phyloP scores from a whole-genome alignment of 2,329 filamentous ascomycete species.

The Diplodia intermedia region DNA sequence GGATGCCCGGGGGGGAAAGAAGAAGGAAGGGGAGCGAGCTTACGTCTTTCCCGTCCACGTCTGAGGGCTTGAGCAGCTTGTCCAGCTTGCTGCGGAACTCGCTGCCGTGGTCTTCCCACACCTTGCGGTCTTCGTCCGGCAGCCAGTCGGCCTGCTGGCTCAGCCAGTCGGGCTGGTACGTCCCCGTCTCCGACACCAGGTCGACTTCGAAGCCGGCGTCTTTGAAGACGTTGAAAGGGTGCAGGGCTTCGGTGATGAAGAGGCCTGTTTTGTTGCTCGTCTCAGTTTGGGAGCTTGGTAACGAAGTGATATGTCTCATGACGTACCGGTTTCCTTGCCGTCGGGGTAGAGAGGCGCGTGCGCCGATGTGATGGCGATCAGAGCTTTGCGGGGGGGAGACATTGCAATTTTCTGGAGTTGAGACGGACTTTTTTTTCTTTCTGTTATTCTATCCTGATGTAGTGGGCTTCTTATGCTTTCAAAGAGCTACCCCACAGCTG shows the following conservation, averaged over 20 bases:
- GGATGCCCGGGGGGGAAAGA: background rate
- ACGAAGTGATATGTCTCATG: background rate
- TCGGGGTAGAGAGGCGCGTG: slow-evolving; percentile 47
- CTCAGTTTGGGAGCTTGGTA: background rate
- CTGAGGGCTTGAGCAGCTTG: slow-evolving; percentile 49
- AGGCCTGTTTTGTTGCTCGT: slow-evolving; percentile 34
- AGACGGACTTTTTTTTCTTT: background rate
- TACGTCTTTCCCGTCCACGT: slow-evolving; percentile 43
- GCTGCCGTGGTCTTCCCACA: slow-evolving; percentile 51
- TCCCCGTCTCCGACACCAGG: slow-evolving; percentile 55
- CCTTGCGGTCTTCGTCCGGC: slow-evolving; percentile 48
- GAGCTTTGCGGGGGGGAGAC: slow-evolving; percentile 48
- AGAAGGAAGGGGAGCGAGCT: background rate
- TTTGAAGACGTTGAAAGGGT: slow-evolving; percentile 56
- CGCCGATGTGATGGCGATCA: slow-evolving; percentile 55
- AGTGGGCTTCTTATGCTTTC: background rate
- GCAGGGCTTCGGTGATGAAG: slow-evolving; percentile 58
- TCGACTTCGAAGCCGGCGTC: slow-evolving; percentile 58
- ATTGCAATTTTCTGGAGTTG: background rate
- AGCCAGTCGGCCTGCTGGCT: slow-evolving; percentile 53
- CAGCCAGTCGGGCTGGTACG: slow-evolving; percentile 55
- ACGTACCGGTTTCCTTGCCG: slow-evolving; percentile 49
- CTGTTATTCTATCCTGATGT: background rate
- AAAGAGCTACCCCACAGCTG: background rate
- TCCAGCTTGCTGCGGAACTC: slow-evolving; percentile 57